phyloP scores from a whole-genome alignment of 768 basidiomycete genomes.

The Pleurotus giganteus region DNA sequence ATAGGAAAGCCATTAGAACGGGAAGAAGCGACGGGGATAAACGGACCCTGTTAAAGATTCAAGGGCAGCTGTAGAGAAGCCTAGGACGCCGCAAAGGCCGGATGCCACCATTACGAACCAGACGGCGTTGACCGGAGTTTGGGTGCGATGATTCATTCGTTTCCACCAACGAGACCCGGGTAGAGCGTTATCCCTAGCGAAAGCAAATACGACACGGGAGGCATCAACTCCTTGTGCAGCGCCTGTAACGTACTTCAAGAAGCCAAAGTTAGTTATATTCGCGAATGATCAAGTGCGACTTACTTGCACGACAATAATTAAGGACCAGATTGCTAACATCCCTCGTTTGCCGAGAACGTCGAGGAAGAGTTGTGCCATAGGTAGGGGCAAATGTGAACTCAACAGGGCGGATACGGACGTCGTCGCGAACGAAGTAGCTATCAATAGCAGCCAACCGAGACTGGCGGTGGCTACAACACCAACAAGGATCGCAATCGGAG shows the following conservation, averaged over 20 bases:
- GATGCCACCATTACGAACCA: conserved; percentile 66
- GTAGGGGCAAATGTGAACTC: conserved; percentile 49
- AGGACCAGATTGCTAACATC: conserved; percentile 72
- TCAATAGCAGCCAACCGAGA: conserved; percentile 64
- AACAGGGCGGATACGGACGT: conserved; percentile 52
- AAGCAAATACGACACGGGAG: conserved; percentile 73
- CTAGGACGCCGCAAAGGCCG: conserved; percentile 59
- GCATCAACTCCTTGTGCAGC: conserved; percentile 76
- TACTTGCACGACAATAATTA: conserved; percentile 59
- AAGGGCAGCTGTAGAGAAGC: conserved; percentile 63
- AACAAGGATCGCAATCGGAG: conserved; percentile 67
- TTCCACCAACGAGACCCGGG: conserved; percentile 75
- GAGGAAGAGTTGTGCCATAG: conserved; percentile 72
- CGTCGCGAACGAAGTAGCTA: conserved; percentile 65
- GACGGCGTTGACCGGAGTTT: conserved; percentile 73
- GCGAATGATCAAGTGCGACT: background rate
- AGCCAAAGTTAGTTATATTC: background rate
- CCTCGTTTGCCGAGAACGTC: conserved; percentile 63
- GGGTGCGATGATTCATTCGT: conserved; percentile 51
- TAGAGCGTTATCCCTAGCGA: conserved; percentile 71
- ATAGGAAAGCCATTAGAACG: background rate
- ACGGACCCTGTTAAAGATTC: conserved; percentile 66
- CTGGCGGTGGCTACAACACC: conserved; percentile 58
- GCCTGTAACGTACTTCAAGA: conserved; percentile 60
- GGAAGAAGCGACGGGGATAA: background rate